Percentiles rank a stretch among this genome's conserved stretches.
Evolutionary conservation across 345 rosid genomes (phyloP).

Genomic region (Aquilaria malaccensis): DNA sequence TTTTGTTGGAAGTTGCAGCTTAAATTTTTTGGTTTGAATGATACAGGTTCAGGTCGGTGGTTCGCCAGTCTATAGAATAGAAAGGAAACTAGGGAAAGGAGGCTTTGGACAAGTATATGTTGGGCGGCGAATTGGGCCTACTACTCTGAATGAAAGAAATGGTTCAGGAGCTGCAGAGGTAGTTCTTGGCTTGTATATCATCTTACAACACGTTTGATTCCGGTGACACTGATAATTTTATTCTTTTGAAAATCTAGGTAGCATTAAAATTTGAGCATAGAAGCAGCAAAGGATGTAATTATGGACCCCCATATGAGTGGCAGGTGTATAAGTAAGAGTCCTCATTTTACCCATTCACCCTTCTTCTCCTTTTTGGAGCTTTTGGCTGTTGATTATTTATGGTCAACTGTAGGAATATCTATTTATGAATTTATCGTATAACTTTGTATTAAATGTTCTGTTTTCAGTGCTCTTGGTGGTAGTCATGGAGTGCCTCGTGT

Average conservation of each 20-base stretch:
- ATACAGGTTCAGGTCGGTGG: constrained; percentile 81
- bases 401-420: background rate
- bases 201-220: too few species aligned
- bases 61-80: constrained; percentile 74
- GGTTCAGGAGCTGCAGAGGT: constrained; percentile 87
- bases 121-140: constrained; percentile 50
- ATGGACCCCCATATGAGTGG: constrained; percentile 97
- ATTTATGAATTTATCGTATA: background rate
- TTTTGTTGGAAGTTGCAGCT: background rate
- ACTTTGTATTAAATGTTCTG: constrained; percentile 11
- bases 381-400: background rate
- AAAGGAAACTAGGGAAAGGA: constrained; percentile 88
- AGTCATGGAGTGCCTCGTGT: constrained; percentile 87
- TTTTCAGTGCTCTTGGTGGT: constrained; percentile 72
- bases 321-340: constrained; percentile 88
- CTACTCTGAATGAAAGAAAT: constrained; percentile 38
- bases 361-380: too few species aligned
- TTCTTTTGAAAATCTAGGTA: constrained; percentile 39
- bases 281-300: constrained; percentile 93
- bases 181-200: background rate
- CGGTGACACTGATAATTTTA: background rate
- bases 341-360: background rate
- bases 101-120: constrained; percentile 98
- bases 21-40: constrained; percentile 5
- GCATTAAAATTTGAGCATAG: constrained; percentile 94